Base-by-base conservation (phyloP, 768 basidiomycete species). In the Lentinula sp. region DNA sequence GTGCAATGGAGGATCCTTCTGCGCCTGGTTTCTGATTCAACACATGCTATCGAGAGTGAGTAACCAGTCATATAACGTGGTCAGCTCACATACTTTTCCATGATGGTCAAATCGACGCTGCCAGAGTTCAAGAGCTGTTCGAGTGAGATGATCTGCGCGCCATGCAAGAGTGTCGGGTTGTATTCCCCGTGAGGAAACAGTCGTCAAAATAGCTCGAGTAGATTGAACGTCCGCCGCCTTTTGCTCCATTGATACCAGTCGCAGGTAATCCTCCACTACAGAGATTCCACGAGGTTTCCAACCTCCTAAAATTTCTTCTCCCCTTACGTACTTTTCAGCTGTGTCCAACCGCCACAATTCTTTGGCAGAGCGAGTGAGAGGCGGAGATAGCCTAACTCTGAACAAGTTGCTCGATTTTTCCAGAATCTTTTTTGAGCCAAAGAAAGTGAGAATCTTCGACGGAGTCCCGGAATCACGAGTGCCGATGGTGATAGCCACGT, bases 281-380 rank as follows among this genome's bases (percentile, higher is more conserved):
- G 88, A 88, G 31, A 98, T 81, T 8, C 95, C 93, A 49, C 95
- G 83, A 48, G 95, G 87, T 65, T 86, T 89, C 95, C 96, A 98
- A 18, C 79, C 72, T 5, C 82, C 86, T 32, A 98, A 79, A 3
- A 79, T 73, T 67, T 98, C 95, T 70, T 98, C 95, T 7, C 96
- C 96, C 49, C 88, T 83, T 0, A 99, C 95, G 73, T 95, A 98
- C 71, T 94, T 95, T 74, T 92, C 90, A 32, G 91, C 87, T 1
- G 96, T 98, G 75, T 99, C 94, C 56, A 98, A 78, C 43, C 95
- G 79, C 97, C 96, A 98, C 13, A 99, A 78, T 64, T 98, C 95
- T 70, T 86, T 86, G 2, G 93, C 83, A 0, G 90, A 94, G 48
- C 93, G 86, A 18, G 92, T 93, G 63, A 92, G 75, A 15, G 92